Base-by-base conservation (phyloP, 352 stramenopile genomes). In the Globisporangium heterothallicum region DNA sequence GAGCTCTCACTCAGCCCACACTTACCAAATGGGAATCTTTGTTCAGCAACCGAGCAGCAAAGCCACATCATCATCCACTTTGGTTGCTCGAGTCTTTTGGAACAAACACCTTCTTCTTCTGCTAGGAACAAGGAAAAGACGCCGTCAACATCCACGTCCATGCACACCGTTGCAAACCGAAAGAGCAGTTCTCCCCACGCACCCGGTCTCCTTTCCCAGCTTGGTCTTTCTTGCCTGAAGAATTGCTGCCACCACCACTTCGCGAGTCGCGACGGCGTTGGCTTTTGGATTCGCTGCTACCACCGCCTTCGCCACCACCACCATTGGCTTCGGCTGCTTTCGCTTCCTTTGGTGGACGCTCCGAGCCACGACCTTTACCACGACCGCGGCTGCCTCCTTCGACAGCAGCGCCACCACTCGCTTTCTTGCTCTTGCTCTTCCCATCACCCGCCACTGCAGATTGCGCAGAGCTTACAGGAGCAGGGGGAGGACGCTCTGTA, bases 71-170 rank as follows among this genome's bases (percentile, higher is more conserved):
- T 59, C 53, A 59, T 48, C 53, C 53, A 24, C 53, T 59, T 29
- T 53, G 53, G 43, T 22, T 51, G 43, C 25, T 58, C 10, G n/a
- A 41, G 45, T 71, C 74, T 53, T 88, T 88, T 12, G 74, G 74
- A 12, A 66, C 70, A 59, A 86, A 88, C 18, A 79, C 65, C 46
- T 83, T 84, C 56, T 76, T 83, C 56, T 85, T 84, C 77, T 84
- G 19, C 22, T 52, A 45, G 32, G 24, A 7, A 25, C 6, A 42
- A 45, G 9, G 43, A 16, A 19, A 38, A 38, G 8, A 3, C 32
- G 4, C n/a, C 0, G 16, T 38, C 12, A 38, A 5, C 6, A 38
- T 38, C 14, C 8, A n/a, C 3, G 13, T 6, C n/a, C n/a, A 58
- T 4, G 9, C 22, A 51, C 18, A 30, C 7, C 1, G 14, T 8